Conservation (phyloP, 345 rosid genomes). For the Euphorbia tirucalli region DNA sequence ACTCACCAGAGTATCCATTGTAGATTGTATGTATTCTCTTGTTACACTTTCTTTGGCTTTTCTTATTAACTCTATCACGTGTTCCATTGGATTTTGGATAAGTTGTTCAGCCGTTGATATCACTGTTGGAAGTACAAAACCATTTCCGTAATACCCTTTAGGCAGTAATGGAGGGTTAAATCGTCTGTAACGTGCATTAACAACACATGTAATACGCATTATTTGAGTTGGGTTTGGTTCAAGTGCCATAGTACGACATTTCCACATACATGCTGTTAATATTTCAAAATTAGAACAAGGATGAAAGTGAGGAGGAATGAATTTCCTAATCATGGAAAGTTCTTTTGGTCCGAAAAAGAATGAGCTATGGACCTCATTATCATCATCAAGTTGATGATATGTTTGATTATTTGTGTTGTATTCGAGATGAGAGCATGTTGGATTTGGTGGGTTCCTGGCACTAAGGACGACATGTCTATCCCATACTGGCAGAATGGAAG, state of each 20-base stretch:
- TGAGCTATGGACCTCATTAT: background rate
- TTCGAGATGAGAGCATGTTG: background rate
- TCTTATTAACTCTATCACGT: conserved; percentile 25
- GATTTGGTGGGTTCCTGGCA: conserved; percentile 1
- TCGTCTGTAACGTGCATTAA: background rate
- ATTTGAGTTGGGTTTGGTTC: conserved; percentile 10
- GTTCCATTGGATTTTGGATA: conserved; percentile 20
- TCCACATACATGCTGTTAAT: conserved; percentile 27
- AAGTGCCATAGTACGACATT: conserved; percentile 14
- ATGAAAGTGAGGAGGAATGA: background rate
- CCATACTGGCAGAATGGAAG: conserved; percentile 11
- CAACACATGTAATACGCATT: background rate
- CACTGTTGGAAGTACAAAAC: conserved; percentile 23
- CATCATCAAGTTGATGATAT: background rate
- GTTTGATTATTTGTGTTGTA: background rate
- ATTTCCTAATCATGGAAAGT: background rate
- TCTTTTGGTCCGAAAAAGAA: conserved; percentile 9
- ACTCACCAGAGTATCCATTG: conserved; percentile 15
- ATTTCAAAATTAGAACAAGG: conserved; percentile 16
- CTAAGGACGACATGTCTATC: conserved; percentile 9
- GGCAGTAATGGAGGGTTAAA: background rate
- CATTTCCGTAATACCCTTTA: conserved; percentile 42
- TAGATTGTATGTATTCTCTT: conserved; percentile 19
- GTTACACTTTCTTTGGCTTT: conserved; percentile 23
- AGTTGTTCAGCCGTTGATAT: conserved; percentile 21